phyloP scores from a whole-genome alignment of 2,329 filamentous ascomycete species.

The Amesomyces nigricolor region DNA sequence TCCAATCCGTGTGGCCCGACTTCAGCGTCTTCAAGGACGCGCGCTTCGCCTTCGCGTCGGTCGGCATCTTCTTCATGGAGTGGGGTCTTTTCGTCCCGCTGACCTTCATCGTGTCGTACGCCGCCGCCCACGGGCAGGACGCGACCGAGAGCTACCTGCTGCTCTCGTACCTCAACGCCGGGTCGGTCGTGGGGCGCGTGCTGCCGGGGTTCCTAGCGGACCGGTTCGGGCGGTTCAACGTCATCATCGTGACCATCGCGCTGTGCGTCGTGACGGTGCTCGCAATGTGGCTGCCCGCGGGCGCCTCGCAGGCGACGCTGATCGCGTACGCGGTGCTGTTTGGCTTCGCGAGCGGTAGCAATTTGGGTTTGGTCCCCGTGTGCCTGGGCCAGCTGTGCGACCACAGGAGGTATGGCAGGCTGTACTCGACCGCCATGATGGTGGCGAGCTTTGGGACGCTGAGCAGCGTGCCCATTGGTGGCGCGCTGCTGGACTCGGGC shows the following conservation, averaged over 20 bases:
- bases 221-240: slow-evolving; percentile 72
- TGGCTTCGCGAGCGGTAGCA: slow-evolving; percentile 73
- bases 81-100: slow-evolving; percentile 69
- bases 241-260: slow-evolving; percentile 62
- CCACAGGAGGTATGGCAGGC: slow-evolving; percentile 59
- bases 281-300: slow-evolving; percentile 65
- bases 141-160: slow-evolving; percentile 63
- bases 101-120: slow-evolving; percentile 70
- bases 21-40: slow-evolving; percentile 55
- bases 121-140: slow-evolving; percentile 54
- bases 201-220: slow-evolving; percentile 73
- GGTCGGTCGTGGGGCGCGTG: slow-evolving; percentile 69
- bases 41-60: slow-evolving; percentile 54
- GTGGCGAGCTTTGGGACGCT: slow-evolving; percentile 66
- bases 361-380: slow-evolving; percentile 71
- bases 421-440: slow-evolving; percentile 72
- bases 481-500: slow-evolving; percentile 33
- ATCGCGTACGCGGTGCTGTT: slow-evolving; percentile 67
- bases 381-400: slow-evolving; percentile 77
- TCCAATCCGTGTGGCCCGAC: slow-evolving; percentile 47
- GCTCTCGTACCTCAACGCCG: slow-evolving; percentile 75
- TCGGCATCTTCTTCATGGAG: slow-evolving; percentile 64
- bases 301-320: slow-evolving; percentile 49
- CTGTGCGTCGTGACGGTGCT: slow-evolving; percentile 51
- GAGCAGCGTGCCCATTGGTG: slow-evolving; percentile 42